Conservation (phyloP, 192 early-diverging fungal genomes). For the Rhizophagus clarus region DNA sequence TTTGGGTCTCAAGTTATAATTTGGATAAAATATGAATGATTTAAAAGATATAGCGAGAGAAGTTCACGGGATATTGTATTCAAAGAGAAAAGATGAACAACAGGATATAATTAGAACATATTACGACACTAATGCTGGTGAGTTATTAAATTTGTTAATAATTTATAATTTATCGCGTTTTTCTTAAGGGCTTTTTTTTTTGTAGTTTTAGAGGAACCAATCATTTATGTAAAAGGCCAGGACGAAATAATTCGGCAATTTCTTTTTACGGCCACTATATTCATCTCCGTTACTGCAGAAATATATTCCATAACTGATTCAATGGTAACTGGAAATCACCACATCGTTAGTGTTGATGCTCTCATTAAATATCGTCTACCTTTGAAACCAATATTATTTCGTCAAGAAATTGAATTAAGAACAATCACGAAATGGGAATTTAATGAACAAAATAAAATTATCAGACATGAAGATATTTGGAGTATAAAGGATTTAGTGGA, state of each 20-base stretch:
- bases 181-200: neutral
- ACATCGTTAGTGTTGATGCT: conserved; percentile 18
- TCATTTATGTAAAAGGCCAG: conserved; percentile 3
- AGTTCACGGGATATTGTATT: neutral
- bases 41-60: neutral
- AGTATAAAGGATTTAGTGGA: conserved; percentile 26
- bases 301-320: conserved; percentile 15
- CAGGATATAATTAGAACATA: neutral
- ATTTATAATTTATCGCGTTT: neutral
- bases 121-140: conserved; percentile 2
- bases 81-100: neutral
- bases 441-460: conserved; percentile 25
- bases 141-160: neutral
- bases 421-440: conserved; percentile 22
- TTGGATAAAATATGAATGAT: neutral
- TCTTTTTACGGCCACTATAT: neutral
- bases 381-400: neutral
- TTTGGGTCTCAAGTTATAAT: too few relatives aligned
- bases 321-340: neutral
- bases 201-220: conserved; percentile 26
- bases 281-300: conserved; percentile 7
- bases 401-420: conserved; percentile 1
- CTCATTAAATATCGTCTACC: conserved; percentile 17
- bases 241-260: conserved; percentile 18
- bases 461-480: conserved; percentile 31